Base-by-base conservation (phyloP, 163 green algal species). In the Scenedesmus sp. region DNA sequence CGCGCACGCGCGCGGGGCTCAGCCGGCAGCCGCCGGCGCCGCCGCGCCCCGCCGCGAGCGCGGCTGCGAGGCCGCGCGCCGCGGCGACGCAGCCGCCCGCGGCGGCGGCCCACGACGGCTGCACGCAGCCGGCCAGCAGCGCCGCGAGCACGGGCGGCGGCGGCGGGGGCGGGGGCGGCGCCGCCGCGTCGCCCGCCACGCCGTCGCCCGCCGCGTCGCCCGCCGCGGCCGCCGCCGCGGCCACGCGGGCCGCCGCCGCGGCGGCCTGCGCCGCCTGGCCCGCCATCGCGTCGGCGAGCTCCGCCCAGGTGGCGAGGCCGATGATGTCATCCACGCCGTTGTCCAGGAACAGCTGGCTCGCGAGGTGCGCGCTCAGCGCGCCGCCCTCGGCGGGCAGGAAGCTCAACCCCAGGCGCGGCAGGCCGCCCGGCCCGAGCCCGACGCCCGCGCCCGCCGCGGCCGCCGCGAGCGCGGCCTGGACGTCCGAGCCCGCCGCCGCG, bases 321-420 rank as follows among this genome's bases (percentile, higher is more conserved):
- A 77, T 65, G 22, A 77, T 45, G 13, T 77, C 67, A 57, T 77
- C 67, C 0, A 77, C 14, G 10, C 54, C 67, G 45, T 77, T 77
- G 47, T 77, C 70, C 26, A 39, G 13, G 58, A 78, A 58, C 39
- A 78, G 28, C 70, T 78, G 70, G 31, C 4, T 39, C 17, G 54
- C 36, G 6, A 67, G 2, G 17, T 60, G 71, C 0, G 71, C 60
- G 39, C 56, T 60, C 22, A 77, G 26, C n/a, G n/a, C n/a, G n/a
- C n/a, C n/a, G 20, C 33, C 11, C n/a, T 54, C 67, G 45, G 45
- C 44, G 10, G 67, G 67, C 1, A 79, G 26, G 34, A 51, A 58
- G 13, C 57, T 63, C 71, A 79, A 17, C 1, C 26, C 57, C 47
- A 79, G 48, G 5, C 34, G 58, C 29, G 71, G 44, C 54, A 69